Evolutionary conservation across 371 early-diverging fungal species (phyloP).

Genomic region (Mucor sp.): DNA sequence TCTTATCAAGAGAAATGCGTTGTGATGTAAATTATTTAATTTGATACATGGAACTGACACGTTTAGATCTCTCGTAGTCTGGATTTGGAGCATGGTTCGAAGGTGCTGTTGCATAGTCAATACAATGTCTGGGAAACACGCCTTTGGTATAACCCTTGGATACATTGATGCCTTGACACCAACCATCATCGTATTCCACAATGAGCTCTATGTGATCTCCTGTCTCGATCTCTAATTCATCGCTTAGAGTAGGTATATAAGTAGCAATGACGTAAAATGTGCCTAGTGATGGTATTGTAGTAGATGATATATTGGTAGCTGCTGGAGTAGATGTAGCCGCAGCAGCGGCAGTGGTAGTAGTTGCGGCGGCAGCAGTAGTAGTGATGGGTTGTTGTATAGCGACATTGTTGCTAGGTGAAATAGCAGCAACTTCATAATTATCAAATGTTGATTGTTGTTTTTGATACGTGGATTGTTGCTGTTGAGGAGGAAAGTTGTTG

Average conservation of each 20-base stretch:
- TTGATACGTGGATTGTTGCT: background rate
- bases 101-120: constrained; percentile 27
- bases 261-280: constrained; percentile 44
- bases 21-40: background rate
- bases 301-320: background rate
- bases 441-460: background rate
- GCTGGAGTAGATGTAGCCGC: background rate
- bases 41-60: constrained; percentile 34
- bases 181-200: constrained; percentile 64
- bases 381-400: background rate
- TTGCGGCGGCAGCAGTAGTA: background rate
- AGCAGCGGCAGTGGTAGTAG: background rate
- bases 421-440: constrained; percentile 3
- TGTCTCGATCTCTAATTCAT: constrained; percentile 56
- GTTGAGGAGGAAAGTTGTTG: background rate
- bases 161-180: constrained; percentile 59
- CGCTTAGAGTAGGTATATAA: constrained; percentile 57
- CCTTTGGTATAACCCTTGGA: constrained; percentile 50
- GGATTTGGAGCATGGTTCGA: background rate
- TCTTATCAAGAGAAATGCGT: background rate
- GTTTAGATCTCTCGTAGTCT: constrained; percentile 25
- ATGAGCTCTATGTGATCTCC: constrained; percentile 60
- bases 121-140: constrained; percentile 60
- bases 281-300: constrained; percentile 19
- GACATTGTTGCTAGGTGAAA: background rate